A percentile compares a stretch with the other conserved stretches of the same genome.
phyloP scores from a whole-genome alignment of 2,329 filamentous ascomycete species.

The Penicillium sp. region DNA sequence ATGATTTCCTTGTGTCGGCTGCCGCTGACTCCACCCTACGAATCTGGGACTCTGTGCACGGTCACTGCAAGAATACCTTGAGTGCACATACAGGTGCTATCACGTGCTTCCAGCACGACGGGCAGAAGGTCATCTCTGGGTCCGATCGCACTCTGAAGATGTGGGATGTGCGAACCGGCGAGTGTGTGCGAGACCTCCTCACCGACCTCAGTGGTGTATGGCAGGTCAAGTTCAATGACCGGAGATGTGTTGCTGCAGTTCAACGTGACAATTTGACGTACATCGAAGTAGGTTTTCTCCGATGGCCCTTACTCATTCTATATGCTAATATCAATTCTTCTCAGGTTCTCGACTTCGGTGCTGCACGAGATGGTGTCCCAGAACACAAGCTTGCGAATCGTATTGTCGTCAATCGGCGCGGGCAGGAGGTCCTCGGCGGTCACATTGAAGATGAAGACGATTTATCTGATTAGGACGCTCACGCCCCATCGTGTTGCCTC shows the following conservation, averaged over 20 bases:
- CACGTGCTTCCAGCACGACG: constrained; percentile 97
- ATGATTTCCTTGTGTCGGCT: constrained; percentile 87
- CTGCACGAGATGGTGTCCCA: constrained; percentile 81
- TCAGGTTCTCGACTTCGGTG: constrained; percentile 95
- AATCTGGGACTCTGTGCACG: constrained; percentile 94
- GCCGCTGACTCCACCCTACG: constrained; percentile 92
- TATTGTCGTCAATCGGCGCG: constrained; percentile 54
- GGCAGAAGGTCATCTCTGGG: constrained; percentile 92
- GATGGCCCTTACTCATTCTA: neutral
- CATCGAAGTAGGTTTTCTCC: constrained; percentile 71
- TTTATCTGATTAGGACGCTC: constrained; percentile 22
- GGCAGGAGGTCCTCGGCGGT: constrained; percentile 36
- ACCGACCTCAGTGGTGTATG: constrained; percentile 95
- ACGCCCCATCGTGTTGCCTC: neutral
- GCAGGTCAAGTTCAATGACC: constrained; percentile 97
- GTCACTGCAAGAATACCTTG: constrained; percentile 83
- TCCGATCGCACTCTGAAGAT: constrained; percentile 96
- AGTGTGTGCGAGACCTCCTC: constrained; percentile 88
- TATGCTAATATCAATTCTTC: constrained; percentile 15
- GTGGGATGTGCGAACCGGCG: constrained; percentile 93
- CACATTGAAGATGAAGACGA: constrained; percentile 35
- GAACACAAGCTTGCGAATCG: constrained; percentile 74
- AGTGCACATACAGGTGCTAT: constrained; percentile 96
- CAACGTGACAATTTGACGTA: constrained; percentile 91
- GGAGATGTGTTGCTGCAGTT: constrained; percentile 92